Base-by-base conservation (phyloP, 768 basidiomycete species). In the Mycena crocata region DNA sequence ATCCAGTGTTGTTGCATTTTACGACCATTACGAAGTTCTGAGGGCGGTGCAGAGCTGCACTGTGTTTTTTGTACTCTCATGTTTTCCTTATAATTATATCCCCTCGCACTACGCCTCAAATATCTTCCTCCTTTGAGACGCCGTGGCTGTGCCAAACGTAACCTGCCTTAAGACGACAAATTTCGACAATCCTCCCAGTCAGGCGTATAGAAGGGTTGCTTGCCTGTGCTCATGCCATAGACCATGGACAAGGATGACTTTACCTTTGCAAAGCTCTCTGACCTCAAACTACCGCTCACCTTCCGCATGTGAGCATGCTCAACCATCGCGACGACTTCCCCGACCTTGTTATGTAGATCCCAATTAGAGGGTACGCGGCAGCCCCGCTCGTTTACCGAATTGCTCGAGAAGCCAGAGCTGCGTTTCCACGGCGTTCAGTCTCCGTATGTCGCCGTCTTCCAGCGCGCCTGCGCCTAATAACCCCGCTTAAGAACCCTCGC, bases 191-290 rank as follows among this genome's bases (percentile, higher is more conserved):
- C 56, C 31, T 57, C 42, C n/a, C n/a, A n/a, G n/a, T n/a, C 40
- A 37, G 44, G 34, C 35, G 8, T 8, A 37, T 8, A 37, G 8
- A 37, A 37, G 35, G 35, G 35, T 42, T 42, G 40, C 23, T 5
- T 23, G 13, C 42, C 24, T 23, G 46, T n/a, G n/a, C 45, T n/a
- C 39, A 57, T 64, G 62, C 32, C 13, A 32, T 64, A 64, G 30
- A 49, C 54, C 45, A 86, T 87, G 85, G 85, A 87, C 73, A 86
- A 85, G 68, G 85, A 86, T 73, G 95, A 98, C 77, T 94, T 96
- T 73, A 95, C 94, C 3, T 98, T 97, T 75, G 96, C 95, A 8
- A 92, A 92, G 75, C 87, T 96, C 23, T 93, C 93, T 58, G 93
- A 96, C 77, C 86, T 98, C 65, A 96, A 94, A 76, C 78, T 94